Conservation (phyloP, 768 basidiomycete genomes). For the Pleurotus cornucopiae region DNA sequence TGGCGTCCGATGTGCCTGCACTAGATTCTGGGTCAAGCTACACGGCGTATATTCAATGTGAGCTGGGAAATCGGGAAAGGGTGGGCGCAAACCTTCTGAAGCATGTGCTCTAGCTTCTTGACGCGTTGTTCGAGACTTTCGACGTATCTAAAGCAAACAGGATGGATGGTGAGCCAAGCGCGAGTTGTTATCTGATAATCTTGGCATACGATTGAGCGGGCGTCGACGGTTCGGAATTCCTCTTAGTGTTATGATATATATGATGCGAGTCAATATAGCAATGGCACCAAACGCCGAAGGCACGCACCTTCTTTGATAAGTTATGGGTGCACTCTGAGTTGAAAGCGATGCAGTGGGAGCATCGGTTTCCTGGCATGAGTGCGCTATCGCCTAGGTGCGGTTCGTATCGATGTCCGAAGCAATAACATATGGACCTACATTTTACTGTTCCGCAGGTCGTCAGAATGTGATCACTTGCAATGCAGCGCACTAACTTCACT, state of each 20-base stretch:
- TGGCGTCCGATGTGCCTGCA: constrained; percentile 50
- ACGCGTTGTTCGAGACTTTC: constrained; percentile 57
- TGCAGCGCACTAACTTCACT: constrained; percentile 15
- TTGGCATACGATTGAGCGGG: too few relatives aligned
- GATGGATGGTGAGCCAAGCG: too few relatives aligned
- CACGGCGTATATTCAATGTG: background rate
- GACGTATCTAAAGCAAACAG: constrained; percentile 37
- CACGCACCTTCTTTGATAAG: constrained; percentile 40
- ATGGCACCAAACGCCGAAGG: constrained; percentile 10
- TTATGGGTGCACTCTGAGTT: constrained; percentile 62
- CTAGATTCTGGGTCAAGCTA: constrained; percentile 67
- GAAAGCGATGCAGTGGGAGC: constrained; percentile 65
- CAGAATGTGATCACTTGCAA: too few relatives aligned
- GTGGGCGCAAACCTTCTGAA: constrained; percentile 29
- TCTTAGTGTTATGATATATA: too few relatives aligned
- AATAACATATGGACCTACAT: constrained; percentile 37
- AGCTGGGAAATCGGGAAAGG: background rate
- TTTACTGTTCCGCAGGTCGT: constrained; percentile 39
- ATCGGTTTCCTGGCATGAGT: constrained; percentile 61
- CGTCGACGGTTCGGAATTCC: too few relatives aligned
- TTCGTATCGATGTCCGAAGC: too few relatives aligned
- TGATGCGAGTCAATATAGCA: background rate
- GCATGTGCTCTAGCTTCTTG: constrained; percentile 59
- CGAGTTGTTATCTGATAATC: too few relatives aligned
- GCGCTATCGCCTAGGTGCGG: constrained; percentile 57